Percentiles rank a stretch among this genome's conserved stretches.
Conservation (phyloP, 164 flowering plant genomes). For the Kalanchoe fedtschenkoi region DNA sequence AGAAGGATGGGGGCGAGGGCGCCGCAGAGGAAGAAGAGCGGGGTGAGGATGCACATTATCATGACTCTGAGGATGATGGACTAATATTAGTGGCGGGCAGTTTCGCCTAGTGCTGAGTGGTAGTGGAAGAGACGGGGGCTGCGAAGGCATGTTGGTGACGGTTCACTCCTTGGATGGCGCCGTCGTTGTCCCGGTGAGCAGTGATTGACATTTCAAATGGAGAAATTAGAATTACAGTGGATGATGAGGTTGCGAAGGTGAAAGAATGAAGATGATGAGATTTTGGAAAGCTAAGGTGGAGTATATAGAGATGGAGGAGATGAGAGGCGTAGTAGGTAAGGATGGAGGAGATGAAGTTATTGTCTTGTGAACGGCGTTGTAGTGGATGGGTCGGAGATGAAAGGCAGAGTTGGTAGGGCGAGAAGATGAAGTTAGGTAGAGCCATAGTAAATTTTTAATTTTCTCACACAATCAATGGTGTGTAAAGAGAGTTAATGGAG, state of each 20-base stretch:
- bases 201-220: constrained; percentile 41
- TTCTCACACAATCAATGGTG: no score
- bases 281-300: neutral
- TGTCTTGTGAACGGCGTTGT: no score
- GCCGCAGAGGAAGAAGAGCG: constrained; percentile 52
- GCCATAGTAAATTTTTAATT: no score
- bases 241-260: neutral
- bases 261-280: neutral
- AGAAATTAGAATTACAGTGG: constrained; percentile 15
- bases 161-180: constrained; percentile 16
- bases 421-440: no score
- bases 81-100: constrained; percentile 22
- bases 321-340: no score
- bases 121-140: neutral
- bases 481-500: no score
- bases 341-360: no score
- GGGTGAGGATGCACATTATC: constrained; percentile 38
- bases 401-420: no score
- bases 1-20: constrained; percentile 43
- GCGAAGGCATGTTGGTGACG: neutral
- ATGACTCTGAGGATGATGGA: constrained; percentile 37
- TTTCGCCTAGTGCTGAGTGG: constrained; percentile 15
- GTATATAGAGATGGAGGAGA: neutral
- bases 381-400: no score
- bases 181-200: constrained; percentile 46